These are phyloP conservation scores for Arachnopeziza araneosa DNA, from an alignment of 2,329 filamentous ascomycete species.

Conservation along the genomic window DNA sequence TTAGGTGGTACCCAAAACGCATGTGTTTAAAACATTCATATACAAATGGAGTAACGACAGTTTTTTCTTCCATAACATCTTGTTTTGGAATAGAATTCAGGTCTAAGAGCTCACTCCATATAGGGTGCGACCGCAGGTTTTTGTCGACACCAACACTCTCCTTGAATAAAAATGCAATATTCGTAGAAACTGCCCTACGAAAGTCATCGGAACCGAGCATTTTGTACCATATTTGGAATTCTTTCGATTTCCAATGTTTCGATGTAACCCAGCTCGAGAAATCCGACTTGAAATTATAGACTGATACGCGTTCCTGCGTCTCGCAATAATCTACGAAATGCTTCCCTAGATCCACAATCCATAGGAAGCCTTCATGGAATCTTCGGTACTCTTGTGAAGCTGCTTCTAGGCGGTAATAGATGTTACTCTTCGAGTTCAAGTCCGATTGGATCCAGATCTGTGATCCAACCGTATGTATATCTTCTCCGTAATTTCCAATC, in stretches of 20 bases:
- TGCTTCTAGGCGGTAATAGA: slow-evolving; percentile 58
- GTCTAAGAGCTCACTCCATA: slow-evolving; percentile 34
- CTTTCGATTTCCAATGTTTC: slow-evolving; percentile 37
- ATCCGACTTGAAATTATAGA: slow-evolving; percentile 49
- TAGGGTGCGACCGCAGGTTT: slow-evolving; percentile 22
- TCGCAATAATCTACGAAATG: slow-evolving; percentile 60
- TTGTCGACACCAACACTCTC: slow-evolving; percentile 46
- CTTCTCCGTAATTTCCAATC: slow-evolving; percentile 59
- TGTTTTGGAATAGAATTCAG: slow-evolving; percentile 29
- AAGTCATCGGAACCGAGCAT: slow-evolving; percentile 55
- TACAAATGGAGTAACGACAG: slow-evolving; percentile 66
- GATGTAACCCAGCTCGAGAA: slow-evolving; percentile 54
- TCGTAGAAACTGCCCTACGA: slow-evolving; percentile 51
- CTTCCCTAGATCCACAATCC: slow-evolving; percentile 66
- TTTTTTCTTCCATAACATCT: slow-evolving; percentile 34
- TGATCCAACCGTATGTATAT: slow-evolving; percentile 41
- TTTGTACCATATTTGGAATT: slow-evolving; percentile 50
- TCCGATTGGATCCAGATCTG: slow-evolving; percentile 61
- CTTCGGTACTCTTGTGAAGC: slow-evolving; percentile 56
- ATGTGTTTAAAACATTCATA: slow-evolving; percentile 59
- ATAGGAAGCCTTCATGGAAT: slow-evolving; percentile 60
- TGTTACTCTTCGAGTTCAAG: slow-evolving; percentile 34
- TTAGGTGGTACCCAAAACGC: slow-evolving; percentile 50
- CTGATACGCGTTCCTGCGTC: slow-evolving; percentile 34
- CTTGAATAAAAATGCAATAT: slow-evolving; percentile 59